Conservation (phyloP, 2,329 filamentous ascomycete genomes). For the Penicillium brasilianum region DNA sequence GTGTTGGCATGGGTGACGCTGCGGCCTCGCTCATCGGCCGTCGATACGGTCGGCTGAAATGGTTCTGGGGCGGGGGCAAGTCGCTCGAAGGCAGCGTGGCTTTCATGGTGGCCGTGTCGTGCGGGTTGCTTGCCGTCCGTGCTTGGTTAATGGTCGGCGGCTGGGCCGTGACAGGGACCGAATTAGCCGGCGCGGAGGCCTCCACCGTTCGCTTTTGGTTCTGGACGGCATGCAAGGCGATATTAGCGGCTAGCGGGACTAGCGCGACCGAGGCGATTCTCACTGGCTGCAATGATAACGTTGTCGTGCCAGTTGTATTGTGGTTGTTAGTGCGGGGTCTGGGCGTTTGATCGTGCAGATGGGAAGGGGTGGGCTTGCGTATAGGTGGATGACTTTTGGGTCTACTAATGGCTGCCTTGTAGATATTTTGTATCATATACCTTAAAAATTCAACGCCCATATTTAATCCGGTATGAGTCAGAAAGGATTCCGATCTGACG, state of each 20-base stretch:
- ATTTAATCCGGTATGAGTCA: background rate
- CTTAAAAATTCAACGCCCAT: background rate
- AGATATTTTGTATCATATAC: background rate
- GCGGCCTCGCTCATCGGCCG: conserved; percentile 89
- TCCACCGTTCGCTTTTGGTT: conserved; percentile 35
- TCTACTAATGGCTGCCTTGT: background rate
- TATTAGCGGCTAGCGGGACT: conserved; percentile 75
- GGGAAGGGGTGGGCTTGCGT: background rate
- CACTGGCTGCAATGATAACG: conserved; percentile 97
- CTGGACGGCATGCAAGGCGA: conserved; percentile 61
- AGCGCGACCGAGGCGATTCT: conserved; percentile 94
- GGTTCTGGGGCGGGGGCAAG: conserved; percentile 97
- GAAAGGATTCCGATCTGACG: background rate
- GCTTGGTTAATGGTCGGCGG: conserved; percentile 77
- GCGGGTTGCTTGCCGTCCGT: conserved; percentile 72
- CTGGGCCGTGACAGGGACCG: conserved; percentile 57
- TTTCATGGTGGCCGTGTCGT: conserved; percentile 78
- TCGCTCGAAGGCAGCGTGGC: conserved; percentile 85
- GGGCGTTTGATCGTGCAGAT: conserved; percentile 37
- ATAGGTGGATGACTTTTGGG: background rate
- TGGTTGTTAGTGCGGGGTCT: conserved; percentile 90
- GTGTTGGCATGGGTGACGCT: conserved; percentile 93
- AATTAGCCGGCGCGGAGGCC: conserved; percentile 18
- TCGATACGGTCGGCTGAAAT: conserved; percentile 84
- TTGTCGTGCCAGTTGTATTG: conserved; percentile 88